Evolutionary conservation across 2,329 filamentous ascomycete genomes (phyloP).

Genomic region (Penicillium thymicola): DNA sequence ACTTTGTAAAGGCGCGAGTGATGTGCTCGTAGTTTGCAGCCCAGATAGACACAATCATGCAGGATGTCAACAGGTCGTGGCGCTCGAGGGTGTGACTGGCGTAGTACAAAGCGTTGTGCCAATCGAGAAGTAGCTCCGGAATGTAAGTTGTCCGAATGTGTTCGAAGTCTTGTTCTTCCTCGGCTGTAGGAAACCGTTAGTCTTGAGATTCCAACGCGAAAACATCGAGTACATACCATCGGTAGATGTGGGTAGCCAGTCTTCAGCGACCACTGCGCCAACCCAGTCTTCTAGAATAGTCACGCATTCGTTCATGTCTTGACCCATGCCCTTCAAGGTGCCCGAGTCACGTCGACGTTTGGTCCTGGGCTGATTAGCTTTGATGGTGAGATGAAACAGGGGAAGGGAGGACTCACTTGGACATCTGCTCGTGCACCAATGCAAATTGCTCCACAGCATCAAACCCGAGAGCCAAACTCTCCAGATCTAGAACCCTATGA

Average conservation of each 20-base stretch:
- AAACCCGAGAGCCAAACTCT: constrained; percentile 62
- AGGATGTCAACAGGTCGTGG: constrained; percentile 73
- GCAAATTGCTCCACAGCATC: constrained; percentile 67
- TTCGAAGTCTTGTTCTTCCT: constrained; percentile 59
- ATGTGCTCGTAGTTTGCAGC: constrained; percentile 69
- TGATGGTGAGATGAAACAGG: background rate
- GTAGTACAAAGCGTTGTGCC: constrained; percentile 75
- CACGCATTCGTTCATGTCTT: constrained; percentile 54
- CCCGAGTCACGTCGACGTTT: constrained; percentile 36
- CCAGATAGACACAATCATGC: constrained; percentile 81
- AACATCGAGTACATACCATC: constrained; percentile 49
- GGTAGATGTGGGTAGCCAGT: constrained; percentile 59
- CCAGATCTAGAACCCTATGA: constrained; percentile 65
- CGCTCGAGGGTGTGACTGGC: constrained; percentile 68
- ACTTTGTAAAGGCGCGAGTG: constrained; percentile 60
- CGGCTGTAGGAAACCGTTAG: constrained; percentile 35
- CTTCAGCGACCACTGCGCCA: constrained; percentile 57
- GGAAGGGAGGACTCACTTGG: constrained; percentile 33
- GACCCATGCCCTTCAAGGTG: constrained; percentile 51
- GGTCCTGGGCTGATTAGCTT: constrained; percentile 21
- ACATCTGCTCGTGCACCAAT: constrained; percentile 49
- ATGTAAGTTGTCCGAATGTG: constrained; percentile 73
- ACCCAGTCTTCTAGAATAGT: constrained; percentile 56
- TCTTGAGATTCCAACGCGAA: background rate
- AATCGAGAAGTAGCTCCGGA: constrained; percentile 80